Evolutionary conservation across 108 stramenopile species (phyloP), one percentile per base, ranked within the genome.

Genomic region (Mediolabrus comicus): DNA sequence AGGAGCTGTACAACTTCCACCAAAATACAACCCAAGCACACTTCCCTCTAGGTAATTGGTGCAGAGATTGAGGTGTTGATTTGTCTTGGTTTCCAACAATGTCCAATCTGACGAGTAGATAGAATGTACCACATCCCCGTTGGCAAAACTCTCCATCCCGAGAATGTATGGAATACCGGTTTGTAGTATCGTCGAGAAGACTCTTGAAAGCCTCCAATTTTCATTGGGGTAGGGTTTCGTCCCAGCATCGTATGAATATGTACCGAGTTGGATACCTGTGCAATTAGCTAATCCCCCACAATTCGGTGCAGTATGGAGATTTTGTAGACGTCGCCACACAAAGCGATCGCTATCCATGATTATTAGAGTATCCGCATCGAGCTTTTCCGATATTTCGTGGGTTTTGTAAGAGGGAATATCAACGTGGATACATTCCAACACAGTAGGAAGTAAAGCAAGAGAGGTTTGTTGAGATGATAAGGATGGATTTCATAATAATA

Each of bases 301-400:
- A 26, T 64, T 64, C 4, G 56, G 56, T 51, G 63, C 46, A 13
- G 39, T 51, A 25, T 49, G n/a, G 3, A 64, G 43, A 27, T 51
- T 51, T 43, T 64, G 63, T 19, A 64, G 41, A 24, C 63, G 19
- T 51, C 63, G 43, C 63, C 63, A 64, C 24, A 64, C 63, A n/a
- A 64, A 64, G 4, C 63, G 41, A 64, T 64, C 63, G 39, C 63
- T 64, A 30, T 64, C 63, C 13, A 30, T 64, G 63, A 46, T 3
- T 13, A 17, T 64, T 38, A 25, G 63, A 10, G 26, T 64, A 64
- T 46, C 63, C 63, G 17, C 63, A 64, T 29, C 63, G 63, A 0
- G 34, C 63, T 12, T 64, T 64, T 11, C 63, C 63, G n/a, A n/a
- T n/a, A n/a, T n/a, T n/a, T n/a, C n/a, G n/a, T n/a, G n/a, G n/a